Percentiles rank a stretch among this genome's conserved stretches.
These are phyloP conservation scores for Thyridium curvatum DNA, from an alignment of 2,329 filamentous ascomycete species.

Conservation along the genomic window DNA sequence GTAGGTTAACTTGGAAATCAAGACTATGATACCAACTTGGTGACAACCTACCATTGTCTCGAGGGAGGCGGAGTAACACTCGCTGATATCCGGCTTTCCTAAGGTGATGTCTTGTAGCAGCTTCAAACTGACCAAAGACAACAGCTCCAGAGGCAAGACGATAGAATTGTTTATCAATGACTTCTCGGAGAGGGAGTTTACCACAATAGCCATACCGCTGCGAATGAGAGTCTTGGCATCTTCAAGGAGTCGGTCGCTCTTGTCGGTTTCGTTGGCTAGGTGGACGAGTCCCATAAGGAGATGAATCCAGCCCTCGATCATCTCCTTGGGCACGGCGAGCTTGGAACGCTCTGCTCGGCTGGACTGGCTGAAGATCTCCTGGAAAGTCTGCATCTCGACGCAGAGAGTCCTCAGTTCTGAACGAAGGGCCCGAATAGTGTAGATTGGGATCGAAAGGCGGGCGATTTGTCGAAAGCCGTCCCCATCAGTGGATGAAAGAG, in stretches of 20 bases:
- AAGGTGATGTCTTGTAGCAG: conserved; percentile 31
- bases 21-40: too few species aligned
- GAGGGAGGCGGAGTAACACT: conserved; percentile 35
- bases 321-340: conserved; percentile 25
- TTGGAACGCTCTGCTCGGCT: conserved; percentile 17
- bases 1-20: neutral
- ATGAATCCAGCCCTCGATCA: conserved; percentile 35
- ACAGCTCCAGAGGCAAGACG: conserved; percentile 34
- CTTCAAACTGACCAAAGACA: conserved; percentile 30
- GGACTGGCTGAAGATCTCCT: conserved; percentile 21
- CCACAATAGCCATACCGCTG: conserved; percentile 27
- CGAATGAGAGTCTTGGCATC: conserved; percentile 22
- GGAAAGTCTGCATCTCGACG: conserved; percentile 25
- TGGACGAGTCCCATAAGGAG: conserved; percentile 29
- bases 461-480: neutral
- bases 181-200: conserved; percentile 22
- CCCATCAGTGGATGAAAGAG: neutral
- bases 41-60: conserved; percentile 27
- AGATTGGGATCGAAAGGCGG: neutral
- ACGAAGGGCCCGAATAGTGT: conserved; percentile 3
- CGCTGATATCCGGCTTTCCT: conserved; percentile 28
- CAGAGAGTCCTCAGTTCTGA: conserved; percentile 16
- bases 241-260: conserved; percentile 17
- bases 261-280: conserved; percentile 7
- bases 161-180: conserved; percentile 27